Conservation (phyloP, 1,284 basidiomycete genomes). For the Rhodotorula sp. region DNA sequence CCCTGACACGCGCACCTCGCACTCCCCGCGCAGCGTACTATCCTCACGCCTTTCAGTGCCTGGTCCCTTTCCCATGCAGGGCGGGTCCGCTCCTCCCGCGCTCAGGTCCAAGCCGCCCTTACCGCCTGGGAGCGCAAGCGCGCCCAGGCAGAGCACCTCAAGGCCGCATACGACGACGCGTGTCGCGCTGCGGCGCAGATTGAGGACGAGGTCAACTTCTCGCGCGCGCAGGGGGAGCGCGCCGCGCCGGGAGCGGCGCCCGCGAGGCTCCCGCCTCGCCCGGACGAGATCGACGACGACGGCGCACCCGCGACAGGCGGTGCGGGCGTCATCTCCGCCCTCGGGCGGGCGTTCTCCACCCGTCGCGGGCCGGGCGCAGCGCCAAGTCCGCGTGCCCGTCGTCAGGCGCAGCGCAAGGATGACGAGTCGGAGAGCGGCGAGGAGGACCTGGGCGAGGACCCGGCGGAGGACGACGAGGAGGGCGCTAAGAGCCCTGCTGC, state of each 20-base stretch:
- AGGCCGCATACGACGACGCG: constrained; percentile 28
- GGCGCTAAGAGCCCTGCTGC: background rate
- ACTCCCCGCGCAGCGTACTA: constrained; percentile 4
- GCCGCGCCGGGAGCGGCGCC: background rate
- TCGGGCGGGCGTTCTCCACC: constrained; percentile 33
- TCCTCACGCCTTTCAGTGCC: constrained; percentile 33
- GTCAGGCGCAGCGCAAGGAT: background rate
- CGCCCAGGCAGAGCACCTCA: constrained; percentile 9
- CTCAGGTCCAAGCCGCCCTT: constrained; percentile 17
- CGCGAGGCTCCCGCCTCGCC: background rate
- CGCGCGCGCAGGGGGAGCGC: constrained; percentile 12
- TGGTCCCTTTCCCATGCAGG: constrained; percentile 36
- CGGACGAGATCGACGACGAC: background rate
- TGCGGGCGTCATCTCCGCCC: constrained; percentile 19
- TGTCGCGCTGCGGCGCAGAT: constrained; percentile 26
- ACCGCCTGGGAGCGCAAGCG: constrained; percentile 19
- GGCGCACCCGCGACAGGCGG: constrained; percentile 7
- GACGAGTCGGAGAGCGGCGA: background rate
- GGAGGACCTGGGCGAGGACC: background rate
- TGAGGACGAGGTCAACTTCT: constrained; percentile 39
- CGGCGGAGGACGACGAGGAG: background rate
- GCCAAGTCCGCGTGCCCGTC: background rate
- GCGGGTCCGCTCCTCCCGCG: constrained; percentile 18
- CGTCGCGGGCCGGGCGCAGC: background rate
- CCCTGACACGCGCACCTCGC: background rate